Percentiles rank a stretch among this genome's conserved stretches.
Evolutionary conservation across 2,329 filamentous ascomycete genomes (phyloP).

Genomic region (Fusarium pseudocircinatum): DNA sequence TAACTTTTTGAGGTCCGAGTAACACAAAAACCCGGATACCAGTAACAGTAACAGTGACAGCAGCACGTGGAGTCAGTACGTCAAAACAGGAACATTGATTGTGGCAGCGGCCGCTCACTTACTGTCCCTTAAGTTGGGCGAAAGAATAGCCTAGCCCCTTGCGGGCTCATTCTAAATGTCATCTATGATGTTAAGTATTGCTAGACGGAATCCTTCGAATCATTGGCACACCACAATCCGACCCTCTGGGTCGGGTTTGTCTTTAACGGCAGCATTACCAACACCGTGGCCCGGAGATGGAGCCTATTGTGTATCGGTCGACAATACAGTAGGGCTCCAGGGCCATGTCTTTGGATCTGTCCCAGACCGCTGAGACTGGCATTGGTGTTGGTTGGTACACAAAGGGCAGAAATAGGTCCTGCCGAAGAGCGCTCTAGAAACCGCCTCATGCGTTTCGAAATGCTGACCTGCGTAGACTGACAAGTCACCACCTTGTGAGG

Average conservation of each 20-base stretch:
- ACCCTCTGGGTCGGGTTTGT: background rate
- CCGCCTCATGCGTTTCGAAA: background rate
- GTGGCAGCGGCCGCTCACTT: background rate
- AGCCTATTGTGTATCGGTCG: slow-evolving; percentile 1
- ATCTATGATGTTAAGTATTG: background rate
- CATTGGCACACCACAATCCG: slow-evolving; percentile 1
- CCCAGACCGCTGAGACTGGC: background rate
- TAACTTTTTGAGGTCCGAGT: background rate
- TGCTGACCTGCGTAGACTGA: background rate
- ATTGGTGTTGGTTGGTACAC: slow-evolving; percentile 18
- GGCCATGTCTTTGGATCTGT: slow-evolving; percentile 3
- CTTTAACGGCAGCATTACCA: background rate
- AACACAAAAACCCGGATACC: background rate
- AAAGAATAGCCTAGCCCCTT: slow-evolving; percentile 12
- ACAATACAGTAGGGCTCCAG: background rate
- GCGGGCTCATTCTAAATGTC: background rate
- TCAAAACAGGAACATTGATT: slow-evolving; percentile 3
- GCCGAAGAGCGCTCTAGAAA: slow-evolving; percentile 11
- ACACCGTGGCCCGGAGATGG: background rate
- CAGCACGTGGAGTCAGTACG: background rate
- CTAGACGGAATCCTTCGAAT: background rate
- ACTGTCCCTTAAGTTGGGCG: background rate
- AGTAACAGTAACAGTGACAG: background rate
- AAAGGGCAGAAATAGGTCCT: background rate
- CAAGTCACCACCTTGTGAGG: background rate